A percentile compares a stretch with the other conserved stretches of the same genome.
phyloP scores from a whole-genome alignment of 345 rosid genomes.

The Kandelia obovata region DNA sequence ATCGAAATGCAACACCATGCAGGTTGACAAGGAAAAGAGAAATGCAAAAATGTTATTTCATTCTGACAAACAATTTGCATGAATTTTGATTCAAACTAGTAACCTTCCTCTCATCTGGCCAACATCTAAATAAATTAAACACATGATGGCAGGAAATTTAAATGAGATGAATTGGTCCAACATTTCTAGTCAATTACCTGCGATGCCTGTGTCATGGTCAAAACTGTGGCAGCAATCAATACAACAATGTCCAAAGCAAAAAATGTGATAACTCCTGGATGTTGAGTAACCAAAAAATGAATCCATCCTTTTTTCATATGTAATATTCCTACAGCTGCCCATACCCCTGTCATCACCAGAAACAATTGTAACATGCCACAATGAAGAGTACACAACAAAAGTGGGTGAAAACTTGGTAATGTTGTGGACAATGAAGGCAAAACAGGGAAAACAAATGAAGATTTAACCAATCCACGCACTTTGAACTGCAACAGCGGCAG shows the following conservation, averaged over 20 bases:
- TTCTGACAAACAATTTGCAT: background rate
- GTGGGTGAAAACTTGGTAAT: background rate
- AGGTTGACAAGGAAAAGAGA: background rate
- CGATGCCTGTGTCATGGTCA: conserved; percentile 60
- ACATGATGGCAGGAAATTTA: background rate
- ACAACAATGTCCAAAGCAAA: conserved; percentile 50
- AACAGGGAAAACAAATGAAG: background rate
- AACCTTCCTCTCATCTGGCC: background rate
- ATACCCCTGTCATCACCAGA: conserved; percentile 52
- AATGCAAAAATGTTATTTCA: background rate
- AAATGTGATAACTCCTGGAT: conserved; percentile 65
- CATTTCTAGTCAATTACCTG: conserved; percentile 47
- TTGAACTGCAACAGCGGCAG: conserved; percentile 59
- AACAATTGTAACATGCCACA: background rate
- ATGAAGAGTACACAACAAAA: background rate
- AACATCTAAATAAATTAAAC: background rate
- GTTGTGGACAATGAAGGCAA: background rate
- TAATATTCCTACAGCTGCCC: conserved; percentile 42
- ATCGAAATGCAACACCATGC: background rate
- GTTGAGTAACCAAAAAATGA: conserved; percentile 51
- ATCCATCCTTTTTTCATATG: conserved; percentile 52
- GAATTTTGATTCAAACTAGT: background rate
- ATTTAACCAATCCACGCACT: conserved; percentile 44
- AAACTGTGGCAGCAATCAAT: conserved; percentile 52
- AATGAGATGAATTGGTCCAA: too few relatives aligned